phyloP scores from a whole-genome alignment of 345 rosid species.

The Hirschfeldia incana region DNA sequence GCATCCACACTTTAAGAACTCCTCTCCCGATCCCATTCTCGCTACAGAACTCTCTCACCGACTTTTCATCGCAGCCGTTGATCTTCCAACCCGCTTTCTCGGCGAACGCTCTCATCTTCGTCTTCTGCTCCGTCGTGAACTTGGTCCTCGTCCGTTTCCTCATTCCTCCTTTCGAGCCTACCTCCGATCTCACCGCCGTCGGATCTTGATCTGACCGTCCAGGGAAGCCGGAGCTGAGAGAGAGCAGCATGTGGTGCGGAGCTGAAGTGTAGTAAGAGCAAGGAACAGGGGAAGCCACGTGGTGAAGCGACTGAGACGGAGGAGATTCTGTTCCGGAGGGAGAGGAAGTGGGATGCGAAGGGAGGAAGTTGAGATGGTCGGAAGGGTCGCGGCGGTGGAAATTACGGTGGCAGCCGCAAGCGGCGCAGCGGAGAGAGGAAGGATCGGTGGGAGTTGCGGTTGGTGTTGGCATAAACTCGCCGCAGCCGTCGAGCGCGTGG shows the following conservation, averaged over 20 bases:
- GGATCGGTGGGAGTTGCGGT: slow-evolving; percentile 45
- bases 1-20: slow-evolving; percentile 88
- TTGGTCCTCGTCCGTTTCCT: slow-evolving; percentile 61
- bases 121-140: slow-evolving; percentile 68
- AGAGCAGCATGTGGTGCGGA: slow-evolving; percentile 52
- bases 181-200: slow-evolving; percentile 20
- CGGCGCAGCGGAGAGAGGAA: slow-evolving; percentile 64
- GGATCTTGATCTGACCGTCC: slow-evolving; percentile 43
- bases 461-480: slow-evolving; percentile 72
- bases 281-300: slow-evolving; percentile 61
- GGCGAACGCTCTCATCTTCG: slow-evolving; percentile 66
- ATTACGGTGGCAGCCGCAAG: slow-evolving; percentile 94
- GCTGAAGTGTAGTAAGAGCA: slow-evolving; percentile 64
- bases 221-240: slow-evolving; percentile 49
- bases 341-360: slow-evolving; percentile 26
- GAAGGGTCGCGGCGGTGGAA: slow-evolving; percentile 75
- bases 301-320: slow-evolving; percentile 38
- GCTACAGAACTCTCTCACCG: slow-evolving; percentile 53
- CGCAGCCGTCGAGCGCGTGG: slow-evolving; percentile 80
- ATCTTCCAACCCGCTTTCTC: slow-evolving; percentile 76
- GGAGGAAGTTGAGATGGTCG: slow-evolving; percentile 24
- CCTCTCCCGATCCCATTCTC: slow-evolving; percentile 64
- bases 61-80: slow-evolving; percentile 53
- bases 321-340: slow-evolving; percentile 35
- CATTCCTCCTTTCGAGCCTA: slow-evolving; percentile 44